Evolutionary conservation across 345 rosid species (phyloP).

Genomic region (Salix dunnii): DNA sequence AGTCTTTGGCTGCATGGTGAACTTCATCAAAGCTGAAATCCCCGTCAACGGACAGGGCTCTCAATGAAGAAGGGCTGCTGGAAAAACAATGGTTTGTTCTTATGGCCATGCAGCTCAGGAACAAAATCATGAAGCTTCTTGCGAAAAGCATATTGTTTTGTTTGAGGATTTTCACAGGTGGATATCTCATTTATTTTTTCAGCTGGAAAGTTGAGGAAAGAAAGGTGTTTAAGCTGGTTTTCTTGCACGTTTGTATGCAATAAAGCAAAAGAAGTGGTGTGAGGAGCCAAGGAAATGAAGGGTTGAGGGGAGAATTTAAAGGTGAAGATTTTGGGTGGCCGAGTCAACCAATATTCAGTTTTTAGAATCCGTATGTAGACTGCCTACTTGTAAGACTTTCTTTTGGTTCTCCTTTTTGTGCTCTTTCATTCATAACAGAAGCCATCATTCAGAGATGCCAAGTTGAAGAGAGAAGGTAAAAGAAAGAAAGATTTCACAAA

Average conservation of each 20-base stretch:
- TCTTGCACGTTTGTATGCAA: conserved; percentile 14
- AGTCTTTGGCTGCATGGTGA: conserved; percentile 75
- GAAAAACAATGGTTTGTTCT: conserved; percentile 58
- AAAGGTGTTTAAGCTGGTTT: conserved; percentile 27
- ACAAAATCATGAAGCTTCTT: conserved; percentile 55
- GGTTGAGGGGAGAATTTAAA: conserved; percentile 48
- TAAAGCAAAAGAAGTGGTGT: conserved; percentile 23
- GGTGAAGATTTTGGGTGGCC: conserved; percentile 42
- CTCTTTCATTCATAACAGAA: conserved; percentile 38
- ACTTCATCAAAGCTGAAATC: conserved; percentile 63
- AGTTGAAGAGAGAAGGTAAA: conserved; percentile 58
- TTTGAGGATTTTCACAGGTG: conserved; percentile 33
- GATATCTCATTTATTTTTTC: conserved; percentile 40
- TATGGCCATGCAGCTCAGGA: conserved; percentile 59
- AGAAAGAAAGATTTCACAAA: conserved; percentile 70
- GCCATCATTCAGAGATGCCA: conserved; percentile 51
- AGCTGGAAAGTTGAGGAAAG: conserved; percentile 17
- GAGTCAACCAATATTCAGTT: conserved; percentile 58
- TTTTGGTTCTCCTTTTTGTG: conserved; percentile 39
- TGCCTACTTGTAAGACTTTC: conserved; percentile 47
- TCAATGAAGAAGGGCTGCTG: conserved; percentile 55
- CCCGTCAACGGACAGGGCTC: conserved; percentile 60
- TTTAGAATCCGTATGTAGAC: conserved; percentile 67
- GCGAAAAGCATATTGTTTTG: conserved; percentile 45
- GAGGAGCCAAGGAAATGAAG: conserved; percentile 38